These are phyloP conservation scores for Chrysosporium queenslandicum DNA, from an alignment of 2,329 filamentous ascomycete genomes.

Conservation along the genomic window DNA sequence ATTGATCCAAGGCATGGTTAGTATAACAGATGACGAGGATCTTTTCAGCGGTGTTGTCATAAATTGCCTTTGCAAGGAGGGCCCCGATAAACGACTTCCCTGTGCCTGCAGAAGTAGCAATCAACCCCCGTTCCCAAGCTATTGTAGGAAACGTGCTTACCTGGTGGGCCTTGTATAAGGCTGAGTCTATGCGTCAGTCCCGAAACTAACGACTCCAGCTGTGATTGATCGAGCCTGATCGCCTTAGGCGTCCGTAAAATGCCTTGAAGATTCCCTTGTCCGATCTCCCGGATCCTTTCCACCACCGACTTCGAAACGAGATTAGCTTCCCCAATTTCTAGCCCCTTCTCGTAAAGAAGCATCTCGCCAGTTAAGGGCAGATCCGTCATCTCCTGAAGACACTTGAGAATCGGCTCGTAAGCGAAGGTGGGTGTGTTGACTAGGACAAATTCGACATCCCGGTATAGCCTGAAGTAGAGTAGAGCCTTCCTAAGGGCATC, in stretches of 20 bases:
- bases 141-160: constrained; percentile 32
- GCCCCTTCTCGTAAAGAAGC: too few species aligned
- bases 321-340: too few species aligned
- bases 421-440: constrained; percentile 58
- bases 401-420: constrained; percentile 54
- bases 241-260: not conserved
- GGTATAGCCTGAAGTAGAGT: too few species aligned
- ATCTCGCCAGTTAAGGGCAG: too few species aligned
- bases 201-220: constrained; percentile 45
- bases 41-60: constrained; percentile 40
- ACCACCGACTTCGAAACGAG: too few species aligned
- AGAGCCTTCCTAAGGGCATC: not conserved
- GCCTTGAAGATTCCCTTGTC: not conserved
- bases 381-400: constrained; percentile 46
- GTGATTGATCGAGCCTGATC: constrained; percentile 20
- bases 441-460: too few species aligned
- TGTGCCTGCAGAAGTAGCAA: not conserved
- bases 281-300: too few species aligned
- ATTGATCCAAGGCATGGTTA: constrained; percentile 57
- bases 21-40: constrained; percentile 60
- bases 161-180: constrained; percentile 60
- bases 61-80: constrained; percentile 48
- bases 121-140: too few species aligned
- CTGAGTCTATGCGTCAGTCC: constrained; percentile 45
- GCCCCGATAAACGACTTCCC: constrained; percentile 68